Percentiles rank a stretch among this genome's conserved stretches.
These are phyloP conservation scores for Neckera pumila DNA, from an alignment of 225 moss, liverwort and hornwort genomes.

Conservation along the genomic window DNA sequence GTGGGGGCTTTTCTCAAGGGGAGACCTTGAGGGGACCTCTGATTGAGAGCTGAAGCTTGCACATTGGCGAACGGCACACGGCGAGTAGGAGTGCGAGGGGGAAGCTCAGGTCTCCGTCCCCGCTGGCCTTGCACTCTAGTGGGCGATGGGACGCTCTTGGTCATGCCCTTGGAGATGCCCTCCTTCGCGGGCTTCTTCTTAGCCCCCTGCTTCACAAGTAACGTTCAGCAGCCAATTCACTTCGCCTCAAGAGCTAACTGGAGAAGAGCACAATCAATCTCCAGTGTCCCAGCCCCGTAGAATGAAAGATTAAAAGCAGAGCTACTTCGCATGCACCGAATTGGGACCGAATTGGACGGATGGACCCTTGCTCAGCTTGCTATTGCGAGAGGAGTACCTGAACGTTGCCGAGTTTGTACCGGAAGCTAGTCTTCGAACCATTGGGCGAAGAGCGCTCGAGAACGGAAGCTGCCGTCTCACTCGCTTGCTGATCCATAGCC, in stretches of 20 bases:
- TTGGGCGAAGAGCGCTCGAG: not conserved
- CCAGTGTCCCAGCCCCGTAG: no score
- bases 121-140: slow-evolving; percentile 10
- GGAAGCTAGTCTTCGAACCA: not conserved
- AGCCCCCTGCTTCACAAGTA: not conserved
- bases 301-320: not conserved
- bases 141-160: slow-evolving; percentile 31
- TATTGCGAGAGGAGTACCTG: not conserved
- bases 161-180: not conserved
- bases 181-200: not conserved
- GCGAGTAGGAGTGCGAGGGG: slow-evolving; percentile 36
- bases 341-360: not conserved
- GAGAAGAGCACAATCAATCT: not conserved
- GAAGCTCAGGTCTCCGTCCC: slow-evolving; percentile 28
- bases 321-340: not conserved
- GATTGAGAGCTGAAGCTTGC: slow-evolving; percentile 11
- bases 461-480: not conserved
- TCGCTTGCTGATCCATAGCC: not conserved
- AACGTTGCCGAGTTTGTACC: not conserved
- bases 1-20: slow-evolving; percentile 17
- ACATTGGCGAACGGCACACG: slow-evolving; percentile 53
- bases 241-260: not conserved
- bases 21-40: slow-evolving; percentile 18
- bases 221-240: not conserved
- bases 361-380: not conserved